Conservation (phyloP, 192 early-diverging fungal genomes). For the Backusella liffmaniae region DNA sequence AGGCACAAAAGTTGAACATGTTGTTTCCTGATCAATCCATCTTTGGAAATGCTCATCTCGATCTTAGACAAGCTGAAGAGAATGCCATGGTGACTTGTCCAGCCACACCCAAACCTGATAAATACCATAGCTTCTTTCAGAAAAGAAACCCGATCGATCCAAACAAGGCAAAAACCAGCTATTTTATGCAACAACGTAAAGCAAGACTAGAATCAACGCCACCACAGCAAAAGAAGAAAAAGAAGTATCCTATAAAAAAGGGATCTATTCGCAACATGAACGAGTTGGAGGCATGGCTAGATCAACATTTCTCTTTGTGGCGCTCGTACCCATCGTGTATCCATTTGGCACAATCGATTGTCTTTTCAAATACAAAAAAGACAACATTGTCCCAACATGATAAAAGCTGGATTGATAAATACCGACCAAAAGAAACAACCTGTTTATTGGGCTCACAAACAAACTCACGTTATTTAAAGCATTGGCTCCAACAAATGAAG, state of each 20-base stretch:
- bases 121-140: not conserved
- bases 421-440: slow-evolving; percentile 11
- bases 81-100: not conserved
- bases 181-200: not conserved
- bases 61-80: not conserved
- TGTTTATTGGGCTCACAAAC: slow-evolving; percentile 5
- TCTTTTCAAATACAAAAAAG: not conserved
- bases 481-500: slow-evolving; percentile 32
- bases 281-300: not conserved
- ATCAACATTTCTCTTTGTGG: not conserved
- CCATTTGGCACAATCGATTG: not conserved
- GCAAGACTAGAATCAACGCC: no score
- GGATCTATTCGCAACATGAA: not conserved
- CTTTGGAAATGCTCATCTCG: slow-evolving; percentile 1
- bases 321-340: not conserved
- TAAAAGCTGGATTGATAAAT: slow-evolving; percentile 23
- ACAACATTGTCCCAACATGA: not conserved
- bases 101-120: not conserved
- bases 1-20: not conserved
- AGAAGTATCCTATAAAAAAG: not conserved
- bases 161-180: not conserved
- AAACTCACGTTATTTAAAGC: slow-evolving; percentile 9
- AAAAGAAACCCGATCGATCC: not conserved
- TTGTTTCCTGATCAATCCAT: not conserved
- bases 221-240: not conserved